Percentiles rank a stretch among this genome's conserved stretches.
These are phyloP conservation scores for Zopfia rhizophila DNA, from an alignment of 2,329 filamentous ascomycete species.

Conservation along the genomic window DNA sequence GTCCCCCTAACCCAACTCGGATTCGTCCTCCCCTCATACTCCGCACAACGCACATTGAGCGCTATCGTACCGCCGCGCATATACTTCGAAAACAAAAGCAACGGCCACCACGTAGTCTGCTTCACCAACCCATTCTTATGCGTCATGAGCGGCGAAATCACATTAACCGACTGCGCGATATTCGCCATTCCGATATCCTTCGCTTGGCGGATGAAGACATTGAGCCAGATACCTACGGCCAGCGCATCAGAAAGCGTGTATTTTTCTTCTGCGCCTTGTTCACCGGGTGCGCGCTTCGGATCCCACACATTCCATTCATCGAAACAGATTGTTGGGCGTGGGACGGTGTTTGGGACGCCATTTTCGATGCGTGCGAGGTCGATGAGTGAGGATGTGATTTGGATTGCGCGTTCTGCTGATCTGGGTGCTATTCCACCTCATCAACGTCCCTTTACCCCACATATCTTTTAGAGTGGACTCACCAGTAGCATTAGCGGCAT, in stretches of 20 bases:
- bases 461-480: constrained; percentile 25
- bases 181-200: constrained; percentile 80
- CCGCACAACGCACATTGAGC: constrained; percentile 69
- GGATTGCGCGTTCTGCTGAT: constrained; percentile 77
- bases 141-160: constrained; percentile 81
- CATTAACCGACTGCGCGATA: constrained; percentile 81
- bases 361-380: constrained; percentile 79
- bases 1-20: constrained; percentile 73
- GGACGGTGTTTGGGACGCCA: constrained; percentile 67
- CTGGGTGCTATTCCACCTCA: constrained; percentile 69
- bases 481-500: constrained; percentile 49
- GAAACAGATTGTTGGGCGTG: constrained; percentile 77
- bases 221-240: constrained; percentile 79
- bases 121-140: constrained; percentile 70
- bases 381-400: constrained; percentile 74
- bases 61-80: constrained; percentile 79
- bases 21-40: constrained; percentile 74
- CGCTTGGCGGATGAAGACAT: constrained; percentile 79
- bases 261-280: constrained; percentile 75
- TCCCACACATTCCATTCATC: constrained; percentile 91
- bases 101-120: constrained; percentile 80
- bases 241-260: constrained; percentile 79
- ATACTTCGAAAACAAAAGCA: constrained; percentile 74
- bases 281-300: constrained; percentile 74
- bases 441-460: constrained; percentile 1